Evolutionary conservation across 495 filamentous ascomycete species (phyloP).

Genomic region (Cenococcum geophilum): DNA sequence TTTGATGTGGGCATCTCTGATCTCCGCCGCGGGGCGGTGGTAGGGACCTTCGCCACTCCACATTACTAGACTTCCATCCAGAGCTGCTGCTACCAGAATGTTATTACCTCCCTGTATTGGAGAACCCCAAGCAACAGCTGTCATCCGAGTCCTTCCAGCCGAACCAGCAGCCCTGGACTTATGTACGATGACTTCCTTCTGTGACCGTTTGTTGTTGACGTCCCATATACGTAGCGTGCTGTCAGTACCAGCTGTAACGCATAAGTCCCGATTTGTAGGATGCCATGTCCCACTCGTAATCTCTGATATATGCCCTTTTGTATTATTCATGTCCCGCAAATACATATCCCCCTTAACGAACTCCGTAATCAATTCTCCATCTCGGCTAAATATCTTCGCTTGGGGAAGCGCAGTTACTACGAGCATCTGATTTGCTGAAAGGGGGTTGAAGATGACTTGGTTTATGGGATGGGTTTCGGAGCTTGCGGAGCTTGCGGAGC

Average conservation of each 20-base stretch:
- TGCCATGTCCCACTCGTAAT: conserved; percentile 83
- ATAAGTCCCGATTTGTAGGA: conserved; percentile 72
- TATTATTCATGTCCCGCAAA: conserved; percentile 89
- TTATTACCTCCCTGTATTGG: conserved; percentile 68
- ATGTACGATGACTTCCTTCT: conserved; percentile 90
- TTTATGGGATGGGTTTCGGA: conserved; percentile 84
- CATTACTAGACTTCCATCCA: conserved; percentile 89
- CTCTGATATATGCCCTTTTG: conserved; percentile 91
- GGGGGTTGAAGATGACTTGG: conserved; percentile 77
- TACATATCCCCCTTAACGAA: conserved; percentile 99
- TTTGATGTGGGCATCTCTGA: conserved; percentile 72
- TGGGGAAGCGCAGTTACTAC: conserved; percentile 83
- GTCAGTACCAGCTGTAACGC: conserved; percentile 86
- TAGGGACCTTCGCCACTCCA: conserved; percentile 86
- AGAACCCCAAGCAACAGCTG: conserved; percentile 81
- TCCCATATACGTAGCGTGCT: conserved; percentile 97
- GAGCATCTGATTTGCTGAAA: conserved; percentile 73
- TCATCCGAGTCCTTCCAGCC: conserved; percentile 89
- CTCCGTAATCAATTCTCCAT: conserved; percentile 77
- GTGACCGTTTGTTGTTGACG: conserved; percentile 74
- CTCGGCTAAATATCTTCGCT: conserved; percentile 78
- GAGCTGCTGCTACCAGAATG: conserved; percentile 75
- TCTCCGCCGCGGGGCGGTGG: conserved; percentile 76
- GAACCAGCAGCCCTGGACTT: conserved; percentile 81
- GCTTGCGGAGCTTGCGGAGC: conserved; percentile 60